phyloP scores from a whole-genome alignment of 2,329 filamentous ascomycete genomes.

The Penicillium sp. region DNA sequence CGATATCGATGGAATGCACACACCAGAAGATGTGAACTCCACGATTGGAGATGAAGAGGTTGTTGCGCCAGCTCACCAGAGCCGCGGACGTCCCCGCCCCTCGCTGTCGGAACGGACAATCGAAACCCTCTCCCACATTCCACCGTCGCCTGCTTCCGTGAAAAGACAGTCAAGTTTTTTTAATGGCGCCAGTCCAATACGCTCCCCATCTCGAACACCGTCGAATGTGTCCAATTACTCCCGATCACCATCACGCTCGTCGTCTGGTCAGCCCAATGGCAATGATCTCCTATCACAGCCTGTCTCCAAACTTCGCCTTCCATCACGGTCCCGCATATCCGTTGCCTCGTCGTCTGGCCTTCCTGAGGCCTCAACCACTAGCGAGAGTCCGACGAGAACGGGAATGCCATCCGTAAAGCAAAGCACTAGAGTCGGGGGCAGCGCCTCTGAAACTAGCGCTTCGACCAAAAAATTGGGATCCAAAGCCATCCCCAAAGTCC shows the following conservation, averaged over 20 bases:
- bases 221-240: constrained; percentile 54
- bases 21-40: constrained; percentile 12
- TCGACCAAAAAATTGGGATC: constrained; percentile 15
- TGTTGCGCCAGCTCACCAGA: constrained; percentile 11
- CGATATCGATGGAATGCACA: constrained; percentile 22
- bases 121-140: constrained; percentile 74
- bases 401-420: constrained; percentile 24
- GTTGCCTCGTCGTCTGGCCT: constrained; percentile 23
- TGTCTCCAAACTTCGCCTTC: constrained; percentile 33
- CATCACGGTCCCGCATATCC: constrained; percentile 34
- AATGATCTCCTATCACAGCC: constrained; percentile 49
- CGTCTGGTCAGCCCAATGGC: constrained; percentile 53
- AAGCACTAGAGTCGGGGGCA: constrained; percentile 16
- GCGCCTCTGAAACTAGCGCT: constrained; percentile 15
- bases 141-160: constrained; percentile 69
- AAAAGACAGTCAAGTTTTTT: constrained; percentile 72
- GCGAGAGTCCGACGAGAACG: constrained; percentile 27
- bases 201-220: constrained; percentile 62
- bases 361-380: constrained; percentile 12
- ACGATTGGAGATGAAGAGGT: constrained; percentile 12
- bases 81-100: constrained; percentile 29
- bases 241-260: constrained; percentile 42
- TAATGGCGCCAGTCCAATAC: constrained; percentile 59
- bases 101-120: constrained; percentile 75
- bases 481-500: constrained; percentile 49